A percentile compares a stretch with the other conserved stretches of the same genome.
These are phyloP conservation scores for Bombardia bombarda DNA, from an alignment of 495 filamentous ascomycete genomes.

Conservation along the genomic window DNA sequence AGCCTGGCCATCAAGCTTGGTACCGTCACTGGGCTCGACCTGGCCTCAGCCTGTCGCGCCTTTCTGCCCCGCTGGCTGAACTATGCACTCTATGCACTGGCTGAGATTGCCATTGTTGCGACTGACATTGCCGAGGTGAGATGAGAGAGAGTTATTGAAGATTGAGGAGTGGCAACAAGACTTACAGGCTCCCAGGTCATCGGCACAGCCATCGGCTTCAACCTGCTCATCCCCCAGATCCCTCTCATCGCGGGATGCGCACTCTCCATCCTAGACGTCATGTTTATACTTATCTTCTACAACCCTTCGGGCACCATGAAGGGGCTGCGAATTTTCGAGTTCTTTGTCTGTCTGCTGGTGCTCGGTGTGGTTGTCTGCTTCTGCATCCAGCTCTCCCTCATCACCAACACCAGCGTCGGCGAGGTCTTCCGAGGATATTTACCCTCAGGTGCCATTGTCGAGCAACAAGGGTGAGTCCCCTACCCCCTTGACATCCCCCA, in stretches of 20 bases:
- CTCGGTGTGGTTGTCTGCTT: conserved; percentile 86
- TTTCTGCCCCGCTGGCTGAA: conserved; percentile 26
- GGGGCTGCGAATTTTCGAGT: conserved; percentile 70
- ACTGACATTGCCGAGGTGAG: conserved; percentile 62
- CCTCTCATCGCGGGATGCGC: conserved; percentile 83
- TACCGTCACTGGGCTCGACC: conserved; percentile 22
- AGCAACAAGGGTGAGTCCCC: conserved; percentile 38
- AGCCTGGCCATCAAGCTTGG: conserved; percentile 23
- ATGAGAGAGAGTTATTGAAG: no score
- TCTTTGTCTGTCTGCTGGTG: conserved; percentile 71
- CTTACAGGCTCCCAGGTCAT: conserved; percentile 65
- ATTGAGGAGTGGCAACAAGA: no score
- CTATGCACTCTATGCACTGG: conserved; percentile 19
- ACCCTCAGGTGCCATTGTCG: conserved; percentile 65
- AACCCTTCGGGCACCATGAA: conserved; percentile 64
- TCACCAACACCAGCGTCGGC: conserved; percentile 58
- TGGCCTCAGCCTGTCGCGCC: conserved; percentile 17
- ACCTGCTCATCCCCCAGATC: conserved; percentile 66
- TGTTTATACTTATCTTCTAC: conserved; percentile 82
- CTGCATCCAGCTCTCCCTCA: conserved; percentile 77
- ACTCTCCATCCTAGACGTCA: conserved; percentile 75
- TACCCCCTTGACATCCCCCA: not conserved
- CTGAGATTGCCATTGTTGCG: conserved; percentile 22
- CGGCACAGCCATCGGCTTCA: conserved; percentile 85
- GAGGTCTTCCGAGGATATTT: conserved; percentile 81